phyloP scores from a whole-genome alignment of 495 filamentous ascomycete genomes.

The Penicillium riverlandense region DNA sequence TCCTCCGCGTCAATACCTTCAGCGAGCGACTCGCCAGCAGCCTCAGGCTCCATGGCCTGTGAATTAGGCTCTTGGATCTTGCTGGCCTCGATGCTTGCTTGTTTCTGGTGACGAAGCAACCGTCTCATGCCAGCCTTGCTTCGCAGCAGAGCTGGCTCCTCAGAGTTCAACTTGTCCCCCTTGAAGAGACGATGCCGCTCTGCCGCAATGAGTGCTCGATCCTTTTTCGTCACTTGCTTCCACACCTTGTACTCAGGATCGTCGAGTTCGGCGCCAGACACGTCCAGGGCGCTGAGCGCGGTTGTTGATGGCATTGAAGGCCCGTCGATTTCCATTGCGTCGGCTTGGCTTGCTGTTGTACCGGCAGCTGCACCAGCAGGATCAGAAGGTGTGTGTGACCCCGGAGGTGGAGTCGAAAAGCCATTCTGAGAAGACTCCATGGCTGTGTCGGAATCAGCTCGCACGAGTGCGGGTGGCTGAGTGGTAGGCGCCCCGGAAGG shows the following conservation, averaged over 20 bases:
- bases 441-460: constrained; percentile 56
- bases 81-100: constrained; percentile 44
- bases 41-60: constrained; percentile 38
- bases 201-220: constrained; percentile 78
- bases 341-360: constrained; percentile 58
- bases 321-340: constrained; percentile 77
- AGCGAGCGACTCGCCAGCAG: constrained; percentile 65
- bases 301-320: constrained; percentile 46
- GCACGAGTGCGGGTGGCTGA: constrained; percentile 43
- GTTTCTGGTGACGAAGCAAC: constrained; percentile 69
- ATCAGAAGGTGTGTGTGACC: constrained; percentile 71
- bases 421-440: constrained; percentile 73
- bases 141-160: constrained; percentile 80
- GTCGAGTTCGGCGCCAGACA: constrained; percentile 50
- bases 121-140: constrained; percentile 72
- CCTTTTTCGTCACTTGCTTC: constrained; percentile 98
- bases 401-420: constrained; percentile 71
- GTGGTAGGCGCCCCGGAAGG: constrained; percentile 55
- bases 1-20: constrained; percentile 87
- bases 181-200: constrained; percentile 75
- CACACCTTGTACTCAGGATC: constrained; percentile 93
- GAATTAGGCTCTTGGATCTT: constrained; percentile 42
- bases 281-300: constrained; percentile 43
- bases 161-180: constrained; percentile 73
- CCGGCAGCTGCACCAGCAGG: constrained; percentile 54